A percentile compares a stretch with the other conserved stretches of the same genome.
Conservation (phyloP, 1,284 basidiomycete genomes). For the Cryptococcus depauperatus region DNA sequence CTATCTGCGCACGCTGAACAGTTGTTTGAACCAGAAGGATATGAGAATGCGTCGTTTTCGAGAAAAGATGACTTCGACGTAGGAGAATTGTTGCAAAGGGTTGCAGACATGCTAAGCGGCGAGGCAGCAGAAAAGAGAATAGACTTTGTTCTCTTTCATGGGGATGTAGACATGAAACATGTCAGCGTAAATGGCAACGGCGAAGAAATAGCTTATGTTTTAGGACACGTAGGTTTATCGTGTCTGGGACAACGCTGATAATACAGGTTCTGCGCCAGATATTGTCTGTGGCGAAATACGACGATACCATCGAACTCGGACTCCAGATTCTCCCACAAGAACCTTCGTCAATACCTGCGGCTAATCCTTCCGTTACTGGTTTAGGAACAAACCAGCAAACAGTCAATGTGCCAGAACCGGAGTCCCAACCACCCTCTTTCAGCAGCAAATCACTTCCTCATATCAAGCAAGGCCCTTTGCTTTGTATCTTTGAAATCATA, state of each 20-base stretch:
- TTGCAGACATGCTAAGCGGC: slow-evolving; percentile 76
- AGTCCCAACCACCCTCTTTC: slow-evolving; percentile 17
- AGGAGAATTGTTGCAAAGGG: slow-evolving; percentile 62
- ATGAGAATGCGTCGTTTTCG: neutral
- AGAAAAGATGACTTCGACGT: slow-evolving; percentile 52
- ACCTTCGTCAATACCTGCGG: slow-evolving; percentile 27
- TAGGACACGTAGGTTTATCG: slow-evolving; percentile 64
- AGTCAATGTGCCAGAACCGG: too few relatives aligned
- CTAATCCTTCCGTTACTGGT: slow-evolving; percentile 15
- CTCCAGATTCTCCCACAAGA: slow-evolving; percentile 55
- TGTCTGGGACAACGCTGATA: slow-evolving; percentile 8
- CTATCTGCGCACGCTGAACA: slow-evolving; percentile 62
- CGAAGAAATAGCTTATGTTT: slow-evolving; percentile 65
- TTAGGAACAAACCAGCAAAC: slow-evolving; percentile 4
- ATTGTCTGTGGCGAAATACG: slow-evolving; percentile 56
- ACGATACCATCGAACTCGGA: slow-evolving; percentile 82
- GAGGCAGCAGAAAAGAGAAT: slow-evolving; percentile 72
- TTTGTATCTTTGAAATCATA: slow-evolving; percentile 56
- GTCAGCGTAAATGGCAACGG: slow-evolving; percentile 76
- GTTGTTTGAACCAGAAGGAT: slow-evolving; percentile 14
- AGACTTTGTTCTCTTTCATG: slow-evolving; percentile 80
- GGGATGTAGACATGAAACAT: slow-evolving; percentile 74
- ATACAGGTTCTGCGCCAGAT: slow-evolving; percentile 74
- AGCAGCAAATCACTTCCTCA: slow-evolving; percentile 11
- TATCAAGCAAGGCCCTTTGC: slow-evolving; percentile 21